Conservation (phyloP, 2,329 filamentous ascomycete species). For the Colletotrichum sp. region DNA sequence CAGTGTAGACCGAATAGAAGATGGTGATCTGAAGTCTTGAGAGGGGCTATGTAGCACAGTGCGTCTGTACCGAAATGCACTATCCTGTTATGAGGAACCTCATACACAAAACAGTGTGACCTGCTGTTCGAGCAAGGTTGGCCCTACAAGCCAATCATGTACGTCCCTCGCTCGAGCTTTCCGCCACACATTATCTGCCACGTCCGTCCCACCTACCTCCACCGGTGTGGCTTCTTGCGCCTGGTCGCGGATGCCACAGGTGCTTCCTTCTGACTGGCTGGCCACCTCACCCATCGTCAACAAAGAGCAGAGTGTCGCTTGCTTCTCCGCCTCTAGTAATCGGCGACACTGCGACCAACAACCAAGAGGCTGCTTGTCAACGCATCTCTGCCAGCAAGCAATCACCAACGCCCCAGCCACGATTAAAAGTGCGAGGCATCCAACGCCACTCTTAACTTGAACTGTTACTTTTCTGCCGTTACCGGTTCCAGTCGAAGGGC, state of each 20-base stretch:
- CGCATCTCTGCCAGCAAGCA: neutral
- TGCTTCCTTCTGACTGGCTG: neutral
- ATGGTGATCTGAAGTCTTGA: neutral
- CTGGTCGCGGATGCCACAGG: neutral
- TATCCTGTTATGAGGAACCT: neutral
- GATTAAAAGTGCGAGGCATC: neutral
- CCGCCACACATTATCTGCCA: slow-evolving; percentile 15
- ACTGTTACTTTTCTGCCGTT: neutral
- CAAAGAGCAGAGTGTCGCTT: neutral
- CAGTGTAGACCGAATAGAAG: neutral
- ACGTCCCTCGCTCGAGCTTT: neutral
- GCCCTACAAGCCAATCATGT: neutral
- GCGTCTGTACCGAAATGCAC: neutral
- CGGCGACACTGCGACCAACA: neutral
- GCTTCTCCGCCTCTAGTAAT: neutral
- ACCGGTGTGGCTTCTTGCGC: neutral
- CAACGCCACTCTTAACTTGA: neutral
- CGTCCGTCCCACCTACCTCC: slow-evolving; percentile 3
- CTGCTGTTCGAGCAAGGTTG: neutral
- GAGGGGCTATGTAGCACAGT: neutral
- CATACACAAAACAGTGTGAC: neutral
- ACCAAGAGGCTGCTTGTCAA: slow-evolving; percentile 8
- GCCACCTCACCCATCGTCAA: slow-evolving; percentile 4
- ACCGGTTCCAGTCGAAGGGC: neutral
- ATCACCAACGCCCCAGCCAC: neutral